These are phyloP conservation scores for Calonectria pauciramosa DNA, from an alignment of 2,329 filamentous ascomycete genomes.

Conservation along the genomic window DNA sequence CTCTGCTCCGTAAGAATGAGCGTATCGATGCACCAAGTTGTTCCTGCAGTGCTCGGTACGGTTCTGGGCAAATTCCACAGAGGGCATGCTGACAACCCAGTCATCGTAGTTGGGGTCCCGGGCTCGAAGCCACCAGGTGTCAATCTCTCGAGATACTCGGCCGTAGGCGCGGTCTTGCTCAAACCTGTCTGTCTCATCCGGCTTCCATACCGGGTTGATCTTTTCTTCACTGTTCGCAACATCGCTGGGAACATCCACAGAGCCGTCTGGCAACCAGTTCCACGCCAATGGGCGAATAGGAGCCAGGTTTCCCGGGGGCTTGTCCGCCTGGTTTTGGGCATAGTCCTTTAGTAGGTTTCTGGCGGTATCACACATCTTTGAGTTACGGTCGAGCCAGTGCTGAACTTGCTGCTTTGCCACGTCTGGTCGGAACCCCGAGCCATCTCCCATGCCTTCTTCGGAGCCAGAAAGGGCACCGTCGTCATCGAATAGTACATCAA, in stretches of 20 bases:
- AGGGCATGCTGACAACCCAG: constrained; percentile 71
- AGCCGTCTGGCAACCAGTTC: constrained; percentile 66
- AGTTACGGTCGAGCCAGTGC: constrained; percentile 74
- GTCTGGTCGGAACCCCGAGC: constrained; percentile 67
- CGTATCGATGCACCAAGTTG: constrained; percentile 70
- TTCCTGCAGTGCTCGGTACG: constrained; percentile 71
- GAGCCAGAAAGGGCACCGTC: constrained; percentile 61
- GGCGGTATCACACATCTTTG: constrained; percentile 69
- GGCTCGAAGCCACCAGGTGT: constrained; percentile 74
- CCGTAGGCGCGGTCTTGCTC: constrained; percentile 72
- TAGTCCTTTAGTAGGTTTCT: constrained; percentile 68
- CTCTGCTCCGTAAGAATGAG: constrained; percentile 59
- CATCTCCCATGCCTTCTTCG: constrained; percentile 66
- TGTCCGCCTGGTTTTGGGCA: constrained; percentile 62
- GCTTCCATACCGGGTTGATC: constrained; percentile 63
- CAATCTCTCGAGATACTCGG: constrained; percentile 74
- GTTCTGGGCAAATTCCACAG: constrained; percentile 70
- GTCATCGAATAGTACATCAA: constrained; percentile 74
- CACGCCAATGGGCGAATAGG: constrained; percentile 66
- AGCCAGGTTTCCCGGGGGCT: constrained; percentile 64
- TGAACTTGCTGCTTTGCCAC: constrained; percentile 72
- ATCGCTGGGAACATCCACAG: constrained; percentile 47
- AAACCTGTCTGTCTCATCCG: constrained; percentile 68
- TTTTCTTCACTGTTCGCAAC: constrained; percentile 57
- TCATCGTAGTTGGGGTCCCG: constrained; percentile 72